These are phyloP conservation scores for Mortierella alpina DNA, from an alignment of 192 early-diverging fungal species.

Conservation along the genomic window DNA sequence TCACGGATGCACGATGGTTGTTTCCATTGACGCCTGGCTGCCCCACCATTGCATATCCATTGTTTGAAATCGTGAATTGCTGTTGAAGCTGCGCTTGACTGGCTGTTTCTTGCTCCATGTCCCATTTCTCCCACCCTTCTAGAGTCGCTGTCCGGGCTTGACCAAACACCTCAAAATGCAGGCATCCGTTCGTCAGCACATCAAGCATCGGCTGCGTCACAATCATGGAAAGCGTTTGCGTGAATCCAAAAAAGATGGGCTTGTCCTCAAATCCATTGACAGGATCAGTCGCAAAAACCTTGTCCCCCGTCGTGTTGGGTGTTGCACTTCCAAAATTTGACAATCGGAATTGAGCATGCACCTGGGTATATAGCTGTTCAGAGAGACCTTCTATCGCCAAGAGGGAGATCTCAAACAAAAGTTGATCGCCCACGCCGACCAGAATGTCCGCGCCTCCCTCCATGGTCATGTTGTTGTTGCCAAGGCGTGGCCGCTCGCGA, in stretches of 20 bases:
- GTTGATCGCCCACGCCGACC: conserved; percentile 59
- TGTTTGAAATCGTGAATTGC: conserved; percentile 56
- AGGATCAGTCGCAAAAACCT: conserved; percentile 71
- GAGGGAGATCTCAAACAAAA: conserved; percentile 74
- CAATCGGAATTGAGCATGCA: conserved; percentile 79
- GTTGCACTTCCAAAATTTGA: conserved; percentile 68
- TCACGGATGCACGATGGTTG: conserved; percentile 17
- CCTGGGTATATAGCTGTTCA: conserved; percentile 71
- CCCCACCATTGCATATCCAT: neutral
- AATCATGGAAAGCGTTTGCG: conserved; percentile 57
- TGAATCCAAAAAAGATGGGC: conserved; percentile 63
- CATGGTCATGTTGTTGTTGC: conserved; percentile 1
- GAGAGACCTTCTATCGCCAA: conserved; percentile 67
- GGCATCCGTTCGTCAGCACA: conserved; percentile 40
- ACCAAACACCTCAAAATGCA: conserved; percentile 68
- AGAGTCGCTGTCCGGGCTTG: conserved; percentile 50
- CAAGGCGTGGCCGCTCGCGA: conserved; percentile 26
- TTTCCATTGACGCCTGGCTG: neutral
- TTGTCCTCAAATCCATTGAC: conserved; percentile 62
- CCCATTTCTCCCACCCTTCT: conserved; percentile 62
- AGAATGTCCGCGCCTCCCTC: conserved; percentile 11
- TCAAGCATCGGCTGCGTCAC: conserved; percentile 57
- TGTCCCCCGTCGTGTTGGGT: conserved; percentile 54
- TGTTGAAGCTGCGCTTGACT: conserved; percentile 24
- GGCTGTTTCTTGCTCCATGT: conserved; percentile 55